phyloP scores from a whole-genome alignment of 2,329 filamentous ascomycete species.

The Calonectria pteridis region DNA sequence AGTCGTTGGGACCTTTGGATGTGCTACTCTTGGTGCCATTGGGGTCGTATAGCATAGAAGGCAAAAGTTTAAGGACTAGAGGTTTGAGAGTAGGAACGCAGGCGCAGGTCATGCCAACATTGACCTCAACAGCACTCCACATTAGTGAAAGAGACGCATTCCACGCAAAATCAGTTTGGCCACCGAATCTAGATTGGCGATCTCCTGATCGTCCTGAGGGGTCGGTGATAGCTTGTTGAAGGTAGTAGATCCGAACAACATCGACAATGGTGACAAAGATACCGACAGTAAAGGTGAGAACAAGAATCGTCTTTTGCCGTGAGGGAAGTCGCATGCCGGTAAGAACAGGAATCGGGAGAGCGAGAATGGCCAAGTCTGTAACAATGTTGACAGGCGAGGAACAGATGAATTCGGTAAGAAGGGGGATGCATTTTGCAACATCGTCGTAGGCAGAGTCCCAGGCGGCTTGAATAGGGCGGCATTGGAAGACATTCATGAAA shows the following conservation, averaged over 20 bases:
- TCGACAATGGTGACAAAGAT: conserved; percentile 91
- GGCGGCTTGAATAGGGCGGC: conserved; percentile 77
- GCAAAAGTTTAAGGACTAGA: conserved; percentile 76
- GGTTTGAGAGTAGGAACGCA: conserved; percentile 95
- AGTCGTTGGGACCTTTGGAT: conserved; percentile 48
- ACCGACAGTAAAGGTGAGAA: conserved; percentile 88
- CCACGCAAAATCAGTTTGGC: conserved; percentile 70
- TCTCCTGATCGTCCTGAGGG: conserved; percentile 53
- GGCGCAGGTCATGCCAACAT: conserved; percentile 88
- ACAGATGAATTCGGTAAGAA: conserved; percentile 74
- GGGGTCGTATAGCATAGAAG: conserved; percentile 67
- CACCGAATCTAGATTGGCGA: conserved; percentile 62
- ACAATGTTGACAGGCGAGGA: conserved; percentile 93
- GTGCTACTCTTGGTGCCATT: conserved; percentile 53
- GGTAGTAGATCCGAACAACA: conserved; percentile 89
- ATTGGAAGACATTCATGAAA: conserved; percentile 90
- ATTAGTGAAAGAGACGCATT: conserved; percentile 88
- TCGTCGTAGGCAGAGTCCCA: conserved; percentile 62
- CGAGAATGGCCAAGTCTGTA: conserved; percentile 88
- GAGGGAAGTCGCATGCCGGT: conserved; percentile 86
- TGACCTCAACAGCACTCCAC: conserved; percentile 95
- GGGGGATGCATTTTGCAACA: conserved; percentile 63
- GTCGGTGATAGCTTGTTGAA: conserved; percentile 77
- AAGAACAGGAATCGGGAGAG: conserved; percentile 88
- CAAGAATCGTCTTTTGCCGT: conserved; percentile 88